A percentile compares a stretch with the other conserved stretches of the same genome.
phyloP scores from a whole-genome alignment of 306 rosid species.

The Heteromeles arbutifolia region DNA sequence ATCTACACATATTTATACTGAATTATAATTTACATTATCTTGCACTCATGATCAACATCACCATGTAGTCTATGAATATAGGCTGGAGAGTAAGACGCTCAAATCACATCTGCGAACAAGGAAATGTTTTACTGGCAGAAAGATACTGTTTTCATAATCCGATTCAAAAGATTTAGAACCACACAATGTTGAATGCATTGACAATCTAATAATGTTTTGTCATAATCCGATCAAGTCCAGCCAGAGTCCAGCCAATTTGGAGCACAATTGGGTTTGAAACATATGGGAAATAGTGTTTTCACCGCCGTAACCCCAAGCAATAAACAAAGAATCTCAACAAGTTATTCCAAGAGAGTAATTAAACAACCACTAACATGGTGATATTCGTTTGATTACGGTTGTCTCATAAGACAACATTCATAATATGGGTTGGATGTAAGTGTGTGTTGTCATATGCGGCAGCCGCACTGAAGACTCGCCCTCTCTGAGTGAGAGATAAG shows the following conservation, averaged over 20 bases:
- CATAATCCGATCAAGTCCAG: background rate
- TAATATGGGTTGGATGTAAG: too few relatives aligned
- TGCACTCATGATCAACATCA: background rate
- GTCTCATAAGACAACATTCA: too few relatives aligned
- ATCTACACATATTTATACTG: background rate
- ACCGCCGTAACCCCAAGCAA: background rate
- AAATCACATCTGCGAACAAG: background rate
- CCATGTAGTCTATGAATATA: background rate
- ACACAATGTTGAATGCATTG: background rate
- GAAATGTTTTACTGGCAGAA: background rate
- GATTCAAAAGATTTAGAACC: background rate
- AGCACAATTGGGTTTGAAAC: background rate
- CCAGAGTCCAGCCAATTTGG: conserved; percentile 3
- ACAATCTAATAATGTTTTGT: background rate
- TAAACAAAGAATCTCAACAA: background rate
- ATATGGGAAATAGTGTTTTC: background rate
- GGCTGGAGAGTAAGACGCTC: background rate
- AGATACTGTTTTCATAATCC: background rate
- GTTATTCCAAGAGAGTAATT: background rate
- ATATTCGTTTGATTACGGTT: too few relatives aligned
- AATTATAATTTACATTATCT: background rate
- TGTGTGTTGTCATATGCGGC: too few relatives aligned
- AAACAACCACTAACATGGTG: background rate
- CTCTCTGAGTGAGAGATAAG: too few relatives aligned
- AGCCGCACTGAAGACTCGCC: too few relatives aligned